Evolutionary conservation across 495 filamentous ascomycete species (phyloP), one percentile per base, ranked within the genome.

Genomic region (Penicillium alfredii): DNA sequence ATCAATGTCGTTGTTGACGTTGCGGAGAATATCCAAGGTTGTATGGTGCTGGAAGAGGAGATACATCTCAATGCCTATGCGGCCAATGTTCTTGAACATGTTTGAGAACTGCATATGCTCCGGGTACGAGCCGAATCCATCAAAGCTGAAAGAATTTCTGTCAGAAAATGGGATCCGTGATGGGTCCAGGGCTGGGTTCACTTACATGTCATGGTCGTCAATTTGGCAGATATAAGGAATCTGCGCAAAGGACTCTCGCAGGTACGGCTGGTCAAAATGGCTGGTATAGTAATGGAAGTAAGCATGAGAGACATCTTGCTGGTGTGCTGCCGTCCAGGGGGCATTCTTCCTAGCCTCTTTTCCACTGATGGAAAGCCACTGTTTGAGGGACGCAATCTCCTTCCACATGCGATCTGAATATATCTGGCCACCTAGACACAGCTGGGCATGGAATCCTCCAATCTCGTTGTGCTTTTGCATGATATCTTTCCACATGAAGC

Each of bases 201-300:
- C 87, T 80, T 69, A 95, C 88, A 98, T 95, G 37, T 98, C 92
- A 60, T 97, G 92, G 59, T 98, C 92, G 56, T 97, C 88, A 20
- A 98, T 78, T 51, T 92, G 84, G 38, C 90, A 73, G 33, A 98
- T 66, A 55, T 96, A 90, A 11, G 92, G 92, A 42, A 98, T 96
- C 64, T 97, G 93, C 5, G 92, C 92, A 68, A 94, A 97, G 0
- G 88, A 87, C 58, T 98, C 93, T 30, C 90, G 71, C 51, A 98
- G 58, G 61, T 89, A 84, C 7, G 89, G 86, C 61, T 97, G 93
- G 42, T 98, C 92, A 51, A 97, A 97, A 58, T 95, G 88, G 51
- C 84, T 89, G 8, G 89, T 93, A 51, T 98, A 98, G 58, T 95
- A 98, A 56, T 97, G 93, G 64, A 98, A 98, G 63, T 94, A 98